A percentile compares a stretch with the other conserved stretches of the same genome.
Conservation (phyloP, 306 rosid genomes). For the Lupinus albus region DNA sequence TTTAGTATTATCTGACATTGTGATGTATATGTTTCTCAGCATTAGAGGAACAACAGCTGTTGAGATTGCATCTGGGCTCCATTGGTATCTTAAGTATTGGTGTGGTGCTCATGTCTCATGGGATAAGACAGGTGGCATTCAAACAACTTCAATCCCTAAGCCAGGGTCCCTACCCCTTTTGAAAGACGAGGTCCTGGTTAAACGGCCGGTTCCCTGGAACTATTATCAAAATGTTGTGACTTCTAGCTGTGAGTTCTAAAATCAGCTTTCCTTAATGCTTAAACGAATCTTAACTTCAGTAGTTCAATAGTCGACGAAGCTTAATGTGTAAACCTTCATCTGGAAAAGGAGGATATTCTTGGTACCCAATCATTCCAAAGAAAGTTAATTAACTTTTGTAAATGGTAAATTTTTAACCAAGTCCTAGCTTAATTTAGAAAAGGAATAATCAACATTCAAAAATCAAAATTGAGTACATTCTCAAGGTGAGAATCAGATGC, state of each 20-base stretch:
- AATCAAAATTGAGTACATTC: slow-evolving; percentile 3
- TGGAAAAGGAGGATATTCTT: slow-evolving; percentile 10
- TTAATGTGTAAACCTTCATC: slow-evolving; percentile 18
- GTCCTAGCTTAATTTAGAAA: slow-evolving; percentile 6
- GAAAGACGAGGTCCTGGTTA: slow-evolving; percentile 62
- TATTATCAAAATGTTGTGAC: slow-evolving; percentile 98
- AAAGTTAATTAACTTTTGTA: slow-evolving; percentile 19
- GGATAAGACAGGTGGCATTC: slow-evolving; percentile 94
- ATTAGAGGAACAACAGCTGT: slow-evolving; percentile 84
- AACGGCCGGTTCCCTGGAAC: slow-evolving; percentile 87
- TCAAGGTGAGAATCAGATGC: slow-evolving; percentile 16
- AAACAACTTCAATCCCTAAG: slow-evolving; percentile 71
- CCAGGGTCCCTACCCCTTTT: slow-evolving; percentile 80
- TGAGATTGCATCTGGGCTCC: slow-evolving; percentile 85
- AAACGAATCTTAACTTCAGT: too few relatives aligned
- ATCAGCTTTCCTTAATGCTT: slow-evolving; percentile 27
- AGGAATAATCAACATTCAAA: not conserved
- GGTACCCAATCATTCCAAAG: slow-evolving; percentile 8
- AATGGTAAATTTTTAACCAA: slow-evolving; percentile 12
- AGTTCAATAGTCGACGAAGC: slow-evolving; percentile 27
- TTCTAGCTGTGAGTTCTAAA: slow-evolving; percentile 79
- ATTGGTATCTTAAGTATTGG: slow-evolving; percentile 93
- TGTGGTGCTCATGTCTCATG: slow-evolving; percentile 91
- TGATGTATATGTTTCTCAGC: slow-evolving; percentile 49
- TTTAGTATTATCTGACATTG: slow-evolving; percentile 29